Base-by-base conservation (phyloP, 768 basidiomycete species). In the Tricholoma matsutake region DNA sequence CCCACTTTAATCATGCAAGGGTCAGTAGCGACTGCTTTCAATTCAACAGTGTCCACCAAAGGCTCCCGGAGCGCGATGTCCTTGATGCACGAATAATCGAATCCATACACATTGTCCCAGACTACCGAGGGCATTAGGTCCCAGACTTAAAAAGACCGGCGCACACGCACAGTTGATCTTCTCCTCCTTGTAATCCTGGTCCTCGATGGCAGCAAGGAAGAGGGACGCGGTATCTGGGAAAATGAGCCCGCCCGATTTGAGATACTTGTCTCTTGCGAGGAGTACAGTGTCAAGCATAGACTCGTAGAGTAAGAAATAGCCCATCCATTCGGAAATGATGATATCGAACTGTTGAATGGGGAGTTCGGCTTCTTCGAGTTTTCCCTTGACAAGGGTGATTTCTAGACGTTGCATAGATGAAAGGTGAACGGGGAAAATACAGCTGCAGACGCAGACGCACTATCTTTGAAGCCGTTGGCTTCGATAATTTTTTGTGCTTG, bases 261-360 rank as follows among this genome's bases (percentile, higher is more conserved):
- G 86, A 80, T 97, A 98, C 75, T 92, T 93, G 82, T 99, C 97
- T 60, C 97, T 86, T 6, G 97, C 97, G 52, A 96, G 83, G 45
- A 99, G 86, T 58, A 99, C 97, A 25, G 96, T 98, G 78, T 99
- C 96, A 66, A 98, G 87, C 97, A 99, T 98, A 70, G 94, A 96
- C 75, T 98, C 97, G 80, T 98, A 98, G 34, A 99, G 86, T 54
- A 98, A 81, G 84, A 98, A 98, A 78, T 99, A 99, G 45, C 97
- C 97, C 97, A 99, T 99, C 97, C 96, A 99, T 75, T 99, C 97
- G 63, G 95, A 97, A 72, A 99, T 92, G 78, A 99, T 97, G 77
- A 99, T 98, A 74, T 99, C 97, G 72, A 94, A 98, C 74, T 96
- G 80, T 63, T 91, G 78, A 70, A 96, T 86, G 13, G 96, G 96